These are phyloP conservation scores for Yarrowia deformans DNA, from an alignment of 805 yeast species.

Conservation along the genomic window DNA sequence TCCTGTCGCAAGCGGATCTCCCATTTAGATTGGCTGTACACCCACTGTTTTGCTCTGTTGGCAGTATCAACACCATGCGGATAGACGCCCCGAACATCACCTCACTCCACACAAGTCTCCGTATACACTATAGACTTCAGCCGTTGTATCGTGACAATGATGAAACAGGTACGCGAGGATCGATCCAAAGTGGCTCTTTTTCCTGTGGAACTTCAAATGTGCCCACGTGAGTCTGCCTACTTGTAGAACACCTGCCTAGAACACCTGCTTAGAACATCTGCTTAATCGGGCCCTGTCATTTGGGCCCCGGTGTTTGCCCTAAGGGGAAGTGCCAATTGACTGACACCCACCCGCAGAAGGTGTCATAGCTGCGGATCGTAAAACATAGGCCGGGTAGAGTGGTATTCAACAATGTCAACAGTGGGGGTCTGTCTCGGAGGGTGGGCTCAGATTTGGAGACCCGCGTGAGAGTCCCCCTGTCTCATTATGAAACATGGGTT, in stretches of 20 bases:
- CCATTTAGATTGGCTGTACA: no score
- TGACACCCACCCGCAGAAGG: background rate
- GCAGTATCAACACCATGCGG: background rate
- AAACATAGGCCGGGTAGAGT: background rate
- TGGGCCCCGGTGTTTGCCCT: background rate
- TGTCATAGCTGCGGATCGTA: background rate
- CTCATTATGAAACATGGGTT: conserved; percentile 22
- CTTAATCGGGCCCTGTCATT: background rate
- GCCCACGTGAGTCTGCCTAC: conserved; percentile 9
- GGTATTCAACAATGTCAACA: background rate
- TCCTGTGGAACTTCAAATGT: background rate
- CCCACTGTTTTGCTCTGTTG: background rate
- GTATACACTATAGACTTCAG: background rate
- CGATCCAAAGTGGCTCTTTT: background rate
- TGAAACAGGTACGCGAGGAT: conserved; percentile 27
- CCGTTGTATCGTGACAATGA: conserved; percentile 1
- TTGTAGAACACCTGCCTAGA: no score
- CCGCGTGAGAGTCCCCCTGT: conserved; percentile 23
- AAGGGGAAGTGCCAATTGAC: background rate
- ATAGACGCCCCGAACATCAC: conserved; percentile 8
- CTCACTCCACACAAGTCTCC: background rate
- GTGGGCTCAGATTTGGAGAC: background rate
- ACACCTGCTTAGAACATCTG: background rate
- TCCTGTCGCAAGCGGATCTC: conserved; percentile 10
- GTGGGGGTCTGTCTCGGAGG: conserved; percentile 4